phyloP scores from a whole-genome alignment of 2,329 filamentous ascomycete species.

The Tolypocladium guangdongense region DNA sequence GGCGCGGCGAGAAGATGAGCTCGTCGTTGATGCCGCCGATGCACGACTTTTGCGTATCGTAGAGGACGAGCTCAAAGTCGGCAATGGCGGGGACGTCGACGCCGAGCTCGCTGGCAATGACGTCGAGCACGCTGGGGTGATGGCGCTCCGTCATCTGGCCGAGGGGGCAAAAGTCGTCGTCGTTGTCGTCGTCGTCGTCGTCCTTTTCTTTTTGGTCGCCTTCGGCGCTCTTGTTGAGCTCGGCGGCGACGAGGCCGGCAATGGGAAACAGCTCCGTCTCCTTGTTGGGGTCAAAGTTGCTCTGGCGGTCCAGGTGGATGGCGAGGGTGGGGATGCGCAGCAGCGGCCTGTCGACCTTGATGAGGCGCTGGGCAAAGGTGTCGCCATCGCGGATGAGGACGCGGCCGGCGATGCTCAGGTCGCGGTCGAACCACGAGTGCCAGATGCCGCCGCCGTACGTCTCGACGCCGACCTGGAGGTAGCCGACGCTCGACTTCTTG shows the following conservation, averaged over 20 bases:
- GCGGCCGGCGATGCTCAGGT: constrained; percentile 80
- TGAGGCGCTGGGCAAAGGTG: constrained; percentile 68
- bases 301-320: constrained; percentile 81
- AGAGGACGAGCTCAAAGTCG: constrained; percentile 95
- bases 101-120: constrained; percentile 71
- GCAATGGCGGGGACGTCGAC: constrained; percentile 61
- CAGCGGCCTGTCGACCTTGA: constrained; percentile 85
- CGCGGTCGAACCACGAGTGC: constrained; percentile 98
- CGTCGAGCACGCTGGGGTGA: constrained; percentile 74
- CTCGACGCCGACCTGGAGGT: constrained; percentile 90
- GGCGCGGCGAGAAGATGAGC: constrained; percentile 87
- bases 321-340: constrained; percentile 87
- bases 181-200: constrained; percentile 18
- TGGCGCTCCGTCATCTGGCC: constrained; percentile 72
- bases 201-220: constrained; percentile 29
- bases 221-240: constrained; percentile 67
- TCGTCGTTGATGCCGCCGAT: constrained; percentile 87
- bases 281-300: constrained; percentile 90
- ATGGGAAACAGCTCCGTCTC: constrained; percentile 94
- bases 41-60: constrained; percentile 85
- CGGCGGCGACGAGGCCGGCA: constrained; percentile 72
- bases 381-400: constrained; percentile 68
- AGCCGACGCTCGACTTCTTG: constrained; percentile 77
- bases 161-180: constrained; percentile 59
- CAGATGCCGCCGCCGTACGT: constrained; percentile 94